Conservation (phyloP, 2,329 filamentous ascomycete species). For the Botryotinia convoluta region DNA sequence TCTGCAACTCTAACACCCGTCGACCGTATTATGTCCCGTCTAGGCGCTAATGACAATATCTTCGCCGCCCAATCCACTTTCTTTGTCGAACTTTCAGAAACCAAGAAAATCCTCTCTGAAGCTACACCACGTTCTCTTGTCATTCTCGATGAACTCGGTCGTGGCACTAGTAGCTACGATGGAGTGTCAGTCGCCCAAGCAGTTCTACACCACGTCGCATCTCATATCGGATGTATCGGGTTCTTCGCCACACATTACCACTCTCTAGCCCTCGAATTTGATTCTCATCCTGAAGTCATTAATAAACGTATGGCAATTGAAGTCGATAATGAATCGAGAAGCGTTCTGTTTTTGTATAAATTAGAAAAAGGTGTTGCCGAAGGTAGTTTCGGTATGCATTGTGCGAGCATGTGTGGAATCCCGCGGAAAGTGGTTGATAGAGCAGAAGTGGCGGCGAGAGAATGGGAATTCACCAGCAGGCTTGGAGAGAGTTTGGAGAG, state of each 20-base stretch:
- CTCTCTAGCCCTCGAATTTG: conserved; percentile 86
- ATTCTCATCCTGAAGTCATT: conserved; percentile 80
- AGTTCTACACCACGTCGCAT: conserved; percentile 92
- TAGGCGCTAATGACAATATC: conserved; percentile 98
- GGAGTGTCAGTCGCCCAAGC: conserved; percentile 95
- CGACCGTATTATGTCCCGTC: conserved; percentile 96
- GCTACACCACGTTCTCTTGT: conserved; percentile 92
- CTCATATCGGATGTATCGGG: conserved; percentile 87
- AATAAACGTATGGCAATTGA: conserved; percentile 91
- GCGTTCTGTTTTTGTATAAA: conserved; percentile 96
- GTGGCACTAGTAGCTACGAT: conserved; percentile 92
- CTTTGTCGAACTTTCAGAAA: conserved; percentile 95
- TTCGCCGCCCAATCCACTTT: conserved; percentile 97
- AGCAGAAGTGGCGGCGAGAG: conserved; percentile 82
- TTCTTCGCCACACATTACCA: conserved; percentile 99
- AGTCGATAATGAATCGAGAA: conserved; percentile 77
- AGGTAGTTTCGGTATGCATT: conserved; percentile 98
- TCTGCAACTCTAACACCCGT: conserved; percentile 84
- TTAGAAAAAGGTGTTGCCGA: conserved; percentile 92
- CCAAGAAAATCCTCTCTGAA: conserved; percentile 95
- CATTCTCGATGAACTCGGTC: conserved; percentile 93
- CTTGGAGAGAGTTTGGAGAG: conserved; percentile 66
- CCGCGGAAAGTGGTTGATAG: conserved; percentile 75
- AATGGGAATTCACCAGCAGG: conserved; percentile 93
- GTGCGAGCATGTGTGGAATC: conserved; percentile 97